These are phyloP conservation scores for Crithidia acanthocephali DNA, from an alignment of 208 protist genomes.

Conservation along the genomic window DNA sequence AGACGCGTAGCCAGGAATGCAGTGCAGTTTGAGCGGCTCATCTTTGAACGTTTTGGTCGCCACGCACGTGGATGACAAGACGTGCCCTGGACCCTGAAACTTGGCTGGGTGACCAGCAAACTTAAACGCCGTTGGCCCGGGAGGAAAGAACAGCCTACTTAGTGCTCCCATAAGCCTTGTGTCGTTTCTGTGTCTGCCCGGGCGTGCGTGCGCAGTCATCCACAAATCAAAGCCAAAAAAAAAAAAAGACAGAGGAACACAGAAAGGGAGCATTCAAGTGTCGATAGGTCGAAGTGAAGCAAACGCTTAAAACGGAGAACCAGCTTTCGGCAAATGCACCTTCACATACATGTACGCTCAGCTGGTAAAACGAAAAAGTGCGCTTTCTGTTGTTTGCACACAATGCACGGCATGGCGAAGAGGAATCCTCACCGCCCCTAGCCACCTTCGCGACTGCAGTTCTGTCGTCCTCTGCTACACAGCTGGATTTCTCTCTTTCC, in stretches of 20 bases:
- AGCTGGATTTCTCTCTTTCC: no score
- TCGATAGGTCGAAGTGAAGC: no score
- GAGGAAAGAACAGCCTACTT: constrained; percentile 27
- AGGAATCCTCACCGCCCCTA: no score
- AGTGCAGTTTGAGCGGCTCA: constrained; percentile 49
- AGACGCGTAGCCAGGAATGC: constrained; percentile 45
- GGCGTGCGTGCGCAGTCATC: neutral
- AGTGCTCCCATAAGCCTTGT: constrained; percentile 20
- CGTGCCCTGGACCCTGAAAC: constrained; percentile 25
- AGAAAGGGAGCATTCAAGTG: neutral
- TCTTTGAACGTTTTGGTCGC: constrained; percentile 16
- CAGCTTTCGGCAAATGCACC: no score
- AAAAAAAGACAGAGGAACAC: neutral
- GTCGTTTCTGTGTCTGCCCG: neutral
- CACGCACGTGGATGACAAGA: constrained; percentile 41
- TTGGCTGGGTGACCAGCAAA: constrained; percentile 41
- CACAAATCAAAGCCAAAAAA: neutral
- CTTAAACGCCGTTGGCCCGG: constrained; percentile 26
- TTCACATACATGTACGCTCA: no score
- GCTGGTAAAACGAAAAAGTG: no score
- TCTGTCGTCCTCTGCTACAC: no score
- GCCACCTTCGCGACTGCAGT: no score
- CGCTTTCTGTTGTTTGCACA: no score
- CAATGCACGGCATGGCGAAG: no score
- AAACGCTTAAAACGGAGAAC: no score